These are phyloP conservation scores for Moniliella sp. DNA, from an alignment of 1,284 basidiomycete genomes.

Conservation along the genomic window DNA sequence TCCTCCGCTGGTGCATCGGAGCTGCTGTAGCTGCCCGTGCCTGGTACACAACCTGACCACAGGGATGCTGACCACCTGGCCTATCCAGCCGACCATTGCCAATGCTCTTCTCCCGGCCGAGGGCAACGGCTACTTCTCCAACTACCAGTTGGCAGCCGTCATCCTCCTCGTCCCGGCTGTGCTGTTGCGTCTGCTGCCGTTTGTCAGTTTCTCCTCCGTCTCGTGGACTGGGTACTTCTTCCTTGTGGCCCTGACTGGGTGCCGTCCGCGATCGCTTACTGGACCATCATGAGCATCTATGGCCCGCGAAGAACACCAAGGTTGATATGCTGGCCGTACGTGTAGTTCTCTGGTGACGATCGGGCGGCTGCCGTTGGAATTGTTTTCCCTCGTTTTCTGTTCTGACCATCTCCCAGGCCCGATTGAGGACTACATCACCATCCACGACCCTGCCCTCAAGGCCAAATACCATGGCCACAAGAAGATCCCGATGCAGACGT, in stretches of 20 bases:
- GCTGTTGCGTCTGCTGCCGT: slow-evolving; percentile 25
- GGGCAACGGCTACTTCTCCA: slow-evolving; percentile 35
- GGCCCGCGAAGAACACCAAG: slow-evolving; percentile 69
- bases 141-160: slow-evolving; percentile 50
- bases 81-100: slow-evolving; percentile 12
- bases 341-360: no score
- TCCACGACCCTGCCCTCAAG: slow-evolving; percentile 63
- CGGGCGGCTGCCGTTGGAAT: no score
- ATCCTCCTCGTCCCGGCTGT: slow-evolving; percentile 24
- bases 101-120: slow-evolving; percentile 30
- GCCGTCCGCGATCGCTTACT: slow-evolving; percentile 66
- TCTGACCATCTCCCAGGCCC: slow-evolving; percentile 8
- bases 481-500: slow-evolving; percentile 92
- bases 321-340: slow-evolving; percentile 47
- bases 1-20: no score
- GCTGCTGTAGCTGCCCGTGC: no score
- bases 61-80: no score
- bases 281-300: slow-evolving; percentile 63
- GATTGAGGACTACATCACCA: slow-evolving; percentile 69
- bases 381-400: no score
- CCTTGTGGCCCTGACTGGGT: slow-evolving; percentile 51
- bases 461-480: slow-evolving; percentile 50
- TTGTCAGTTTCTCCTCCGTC: slow-evolving; percentile 28
- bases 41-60: no score
- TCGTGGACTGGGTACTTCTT: slow-evolving; percentile 25